Percentiles rank a stretch among this genome's conserved stretches.
Conservation (phyloP, 1,284 basidiomycete species). For the Trametes polyzona region DNA sequence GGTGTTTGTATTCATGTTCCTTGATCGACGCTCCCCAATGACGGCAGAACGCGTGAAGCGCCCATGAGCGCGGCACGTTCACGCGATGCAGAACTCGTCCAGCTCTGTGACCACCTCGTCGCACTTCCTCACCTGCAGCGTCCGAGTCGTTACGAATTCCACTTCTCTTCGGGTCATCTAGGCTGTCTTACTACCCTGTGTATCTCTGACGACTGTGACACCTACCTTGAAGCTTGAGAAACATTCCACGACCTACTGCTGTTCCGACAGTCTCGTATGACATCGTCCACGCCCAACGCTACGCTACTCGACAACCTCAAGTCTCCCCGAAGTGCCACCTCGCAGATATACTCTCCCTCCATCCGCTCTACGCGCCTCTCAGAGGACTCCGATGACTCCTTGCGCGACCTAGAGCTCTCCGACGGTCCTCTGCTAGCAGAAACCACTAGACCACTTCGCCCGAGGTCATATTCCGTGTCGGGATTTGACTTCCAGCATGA, state of each 20-base stretch:
- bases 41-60: no score
- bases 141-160: no score
- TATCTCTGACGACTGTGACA: no score
- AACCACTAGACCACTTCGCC: slow-evolving; percentile 38
- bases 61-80: no score
- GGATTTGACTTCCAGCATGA: slow-evolving; percentile 82
- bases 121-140: no score
- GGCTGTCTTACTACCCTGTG: no score
- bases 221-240: background rate
- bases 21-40: no score
- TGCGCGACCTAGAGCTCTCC: slow-evolving; percentile 77
- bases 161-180: no score
- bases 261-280: slow-evolving; percentile 27
- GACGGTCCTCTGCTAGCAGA: slow-evolving; percentile 56
- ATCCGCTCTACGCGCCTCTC: slow-evolving; percentile 54
- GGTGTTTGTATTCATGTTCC: no score
- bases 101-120: no score
- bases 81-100: no score
- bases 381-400: slow-evolving; percentile 71
- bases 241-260: background rate
- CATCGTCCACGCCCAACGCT: slow-evolving; percentile 41
- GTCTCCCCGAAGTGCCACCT: slow-evolving; percentile 37
- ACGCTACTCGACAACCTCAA: slow-evolving; percentile 34
- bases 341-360: slow-evolving; percentile 39
- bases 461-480: slow-evolving; percentile 70